Evolutionary conservation across 2,329 filamentous ascomycete genomes (phyloP).

Genomic region (Whalleya microplaca): DNA sequence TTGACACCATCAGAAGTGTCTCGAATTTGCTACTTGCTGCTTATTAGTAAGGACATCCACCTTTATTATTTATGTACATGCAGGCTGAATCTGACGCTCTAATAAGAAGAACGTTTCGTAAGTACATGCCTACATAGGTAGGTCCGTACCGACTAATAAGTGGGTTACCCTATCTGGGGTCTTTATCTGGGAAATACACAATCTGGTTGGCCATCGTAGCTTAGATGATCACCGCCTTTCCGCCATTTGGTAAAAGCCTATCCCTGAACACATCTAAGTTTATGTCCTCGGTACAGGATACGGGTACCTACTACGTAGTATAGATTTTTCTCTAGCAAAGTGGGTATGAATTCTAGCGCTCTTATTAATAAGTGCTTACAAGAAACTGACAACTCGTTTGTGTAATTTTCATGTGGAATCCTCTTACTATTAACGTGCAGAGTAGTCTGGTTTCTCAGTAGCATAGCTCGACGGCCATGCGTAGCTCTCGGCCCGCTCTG

Average conservation of each 20-base stretch:
- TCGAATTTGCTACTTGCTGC: too few relatives aligned
- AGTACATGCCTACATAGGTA: not conserved
- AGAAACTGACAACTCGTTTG: not conserved
- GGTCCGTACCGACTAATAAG: not conserved
- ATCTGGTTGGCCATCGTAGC: not conserved
- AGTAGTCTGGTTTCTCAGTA: too few relatives aligned
- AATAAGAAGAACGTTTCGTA: too few relatives aligned
- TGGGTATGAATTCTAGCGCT: not conserved
- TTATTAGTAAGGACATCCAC: too few relatives aligned
- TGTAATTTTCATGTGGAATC: not conserved
- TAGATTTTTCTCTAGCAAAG: not conserved
- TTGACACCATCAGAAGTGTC: too few relatives aligned
- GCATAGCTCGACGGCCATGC: constrained; percentile 4
- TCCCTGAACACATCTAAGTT: too few relatives aligned
- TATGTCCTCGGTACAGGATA: too few relatives aligned
- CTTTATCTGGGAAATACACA: not conserved
- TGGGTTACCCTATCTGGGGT: not conserved
- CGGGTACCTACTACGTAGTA: too few relatives aligned
- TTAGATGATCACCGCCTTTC: not conserved
- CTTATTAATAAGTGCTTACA: not conserved
- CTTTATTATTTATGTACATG: too few relatives aligned
- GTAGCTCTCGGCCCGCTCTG: not conserved
- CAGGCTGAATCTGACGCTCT: too few relatives aligned
- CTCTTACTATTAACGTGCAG: constrained; percentile 11
- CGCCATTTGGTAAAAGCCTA: too few relatives aligned